Evolutionary conservation across 140 eudicot species (phyloP), one percentile per base, ranked within the genome.

Genomic region (Ambrosia hybrid): DNA sequence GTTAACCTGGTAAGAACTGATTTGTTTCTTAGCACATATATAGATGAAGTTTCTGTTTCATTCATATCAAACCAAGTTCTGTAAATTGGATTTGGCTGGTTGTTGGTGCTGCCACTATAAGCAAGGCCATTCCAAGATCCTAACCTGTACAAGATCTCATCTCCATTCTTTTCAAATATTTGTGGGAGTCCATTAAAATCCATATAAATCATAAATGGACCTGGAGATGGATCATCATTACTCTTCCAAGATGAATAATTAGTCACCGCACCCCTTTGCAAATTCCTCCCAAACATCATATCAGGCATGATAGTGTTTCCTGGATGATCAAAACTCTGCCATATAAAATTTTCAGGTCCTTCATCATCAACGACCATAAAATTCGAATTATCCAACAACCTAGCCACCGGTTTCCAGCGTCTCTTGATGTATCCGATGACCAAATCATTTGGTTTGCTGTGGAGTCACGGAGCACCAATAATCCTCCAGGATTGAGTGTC

Each of bases 281-380:
- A 63, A 51, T 76, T 71, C 43, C 70, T 41, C 46, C 46, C 46
- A 41, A 41, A 41, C 46, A 3, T 41, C 46, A 41, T 41, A 41
- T 41, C 46, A 6, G 46, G 46, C 46, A 41, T 13, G 2, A 39
- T 0, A 1, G 72, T 81, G 16, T 81, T 53, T 2, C 67, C 33
- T 0, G 76, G 85, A 68, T 76, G 17, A 76, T 81, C 82, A 30
- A 81, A 81, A 60, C 85, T 81, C 26, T 79, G 83, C 83, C 83
- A 79, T 2, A 67, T 2, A n/a, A 3, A 41, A 41, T 41, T 41
- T 41, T 41, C 46, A 4, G 46, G 46, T 41, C 46, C 55, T 1
- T 64, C 52, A 21, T 21, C 26, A 21, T 21, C 26, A 21, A 21
- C 26, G 26, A 21, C 26, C 26, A 21, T 21, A 21, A 80, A 66